phyloP scores from a whole-genome alignment of 805 yeast genomes.

The Sugiyamaella marilandica region DNA sequence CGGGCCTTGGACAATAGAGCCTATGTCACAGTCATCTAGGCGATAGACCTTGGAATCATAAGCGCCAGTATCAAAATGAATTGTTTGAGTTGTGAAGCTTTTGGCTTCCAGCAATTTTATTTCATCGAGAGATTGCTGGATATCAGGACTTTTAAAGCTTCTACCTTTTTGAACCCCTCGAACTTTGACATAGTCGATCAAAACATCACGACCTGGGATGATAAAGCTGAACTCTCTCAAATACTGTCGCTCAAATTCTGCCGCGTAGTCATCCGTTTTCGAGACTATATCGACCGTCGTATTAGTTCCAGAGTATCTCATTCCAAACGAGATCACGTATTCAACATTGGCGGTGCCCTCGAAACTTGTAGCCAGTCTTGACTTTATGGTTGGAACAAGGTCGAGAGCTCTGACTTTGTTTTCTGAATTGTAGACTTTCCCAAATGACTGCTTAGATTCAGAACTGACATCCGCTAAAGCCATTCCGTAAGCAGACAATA shows the following conservation, averaged over 20 bases:
- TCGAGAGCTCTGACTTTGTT: slow-evolving; percentile 40
- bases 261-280: neutral
- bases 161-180: neutral
- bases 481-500: slow-evolving; percentile 84
- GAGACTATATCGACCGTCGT: slow-evolving; percentile 62
- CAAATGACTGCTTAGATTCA: slow-evolving; percentile 36
- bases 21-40: slow-evolving; percentile 43
- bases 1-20: slow-evolving; percentile 5
- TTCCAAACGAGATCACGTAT: slow-evolving; percentile 61
- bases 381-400: slow-evolving; percentile 48
- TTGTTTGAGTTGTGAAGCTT: neutral
- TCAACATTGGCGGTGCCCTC: slow-evolving; percentile 34
- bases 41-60: slow-evolving; percentile 50
- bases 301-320: slow-evolving; percentile 82
- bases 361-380: neutral
- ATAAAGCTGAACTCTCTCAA: slow-evolving; percentile 1
- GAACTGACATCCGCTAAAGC: slow-evolving; percentile 77
- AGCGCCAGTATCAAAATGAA: slow-evolving; percentile 19
- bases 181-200: neutral
- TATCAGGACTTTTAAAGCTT: neutral
- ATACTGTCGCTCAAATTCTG: neutral
- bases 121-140: neutral
- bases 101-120: neutral
- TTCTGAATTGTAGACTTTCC: slow-evolving; percentile 47
- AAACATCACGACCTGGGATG: neutral